Evolutionary conservation across 441 rosid species (phyloP).

Genomic region (Corymbia calophylla): DNA sequence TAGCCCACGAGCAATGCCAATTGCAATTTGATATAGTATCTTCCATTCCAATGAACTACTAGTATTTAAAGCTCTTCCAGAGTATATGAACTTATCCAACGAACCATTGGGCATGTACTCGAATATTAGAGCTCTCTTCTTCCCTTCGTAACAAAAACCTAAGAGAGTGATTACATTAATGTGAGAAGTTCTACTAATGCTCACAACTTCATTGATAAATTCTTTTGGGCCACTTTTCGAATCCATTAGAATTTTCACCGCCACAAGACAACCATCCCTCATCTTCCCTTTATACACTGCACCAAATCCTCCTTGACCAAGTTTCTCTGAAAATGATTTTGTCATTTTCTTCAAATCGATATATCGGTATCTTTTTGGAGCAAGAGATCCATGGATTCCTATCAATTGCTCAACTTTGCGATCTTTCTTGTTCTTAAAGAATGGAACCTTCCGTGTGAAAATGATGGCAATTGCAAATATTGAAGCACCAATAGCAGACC

Average conservation of each 20-base stretch:
- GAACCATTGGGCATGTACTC: not conserved
- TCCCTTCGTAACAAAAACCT: not conserved
- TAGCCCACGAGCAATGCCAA: not conserved
- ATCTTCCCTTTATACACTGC: slow-evolving; percentile 4
- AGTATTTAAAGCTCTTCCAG: not conserved
- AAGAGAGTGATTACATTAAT: slow-evolving; percentile 24
- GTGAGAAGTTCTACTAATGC: slow-evolving; percentile 32
- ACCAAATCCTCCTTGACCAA: slow-evolving; percentile 19
- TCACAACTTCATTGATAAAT: slow-evolving; percentile 17
- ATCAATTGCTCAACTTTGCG: not conserved
- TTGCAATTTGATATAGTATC: slow-evolving; percentile 13
- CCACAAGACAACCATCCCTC: not conserved
- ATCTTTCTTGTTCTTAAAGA: not conserved
- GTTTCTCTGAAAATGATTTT: not conserved
- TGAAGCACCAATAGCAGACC: not conserved
- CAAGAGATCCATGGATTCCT: not conserved
- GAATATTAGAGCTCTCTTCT: not conserved
- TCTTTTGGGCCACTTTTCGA: not conserved
- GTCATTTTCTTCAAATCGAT: not conserved
- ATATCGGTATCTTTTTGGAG: not conserved
- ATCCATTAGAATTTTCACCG: not conserved
- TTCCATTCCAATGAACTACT: not conserved
- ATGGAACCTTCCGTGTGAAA: not conserved
- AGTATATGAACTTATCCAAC: not conserved
- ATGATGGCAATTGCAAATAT: rapidly evolving